Conservation (phyloP, 108 stramenopile species). For the Parmales sp. region DNA sequence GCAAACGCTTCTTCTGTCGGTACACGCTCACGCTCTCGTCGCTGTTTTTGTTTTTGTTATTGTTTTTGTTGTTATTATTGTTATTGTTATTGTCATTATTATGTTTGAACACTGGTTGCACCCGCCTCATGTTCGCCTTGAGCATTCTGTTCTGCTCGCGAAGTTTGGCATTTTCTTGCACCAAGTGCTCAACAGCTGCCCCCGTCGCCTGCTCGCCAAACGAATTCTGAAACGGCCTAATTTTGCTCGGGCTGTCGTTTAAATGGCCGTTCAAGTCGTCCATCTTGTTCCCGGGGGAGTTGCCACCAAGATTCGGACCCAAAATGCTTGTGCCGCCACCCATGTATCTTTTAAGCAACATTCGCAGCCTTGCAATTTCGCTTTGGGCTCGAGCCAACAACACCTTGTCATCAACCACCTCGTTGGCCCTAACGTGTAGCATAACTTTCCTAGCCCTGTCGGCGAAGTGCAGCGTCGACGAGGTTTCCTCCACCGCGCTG, state of each 20-base stretch:
- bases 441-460: slow-evolving; percentile 36
- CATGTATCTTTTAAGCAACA: slow-evolving; percentile 12
- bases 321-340: background rate
- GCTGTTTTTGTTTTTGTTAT: too few species aligned
- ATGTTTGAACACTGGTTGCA: too few species aligned
- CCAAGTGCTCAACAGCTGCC: background rate
- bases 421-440: slow-evolving; percentile 30
- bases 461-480: slow-evolving; percentile 43
- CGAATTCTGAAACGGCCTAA: background rate
- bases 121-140: background rate
- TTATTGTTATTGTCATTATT: too few species aligned
- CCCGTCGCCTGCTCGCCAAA: background rate
- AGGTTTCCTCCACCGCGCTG: slow-evolving; percentile 40
- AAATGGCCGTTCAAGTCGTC: too few species aligned
- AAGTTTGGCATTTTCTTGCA: slow-evolving; percentile 3
- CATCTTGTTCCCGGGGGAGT: too few species aligned
- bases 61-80: too few species aligned
- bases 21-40: too few species aligned
- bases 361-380: slow-evolving; percentile 18
- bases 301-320: background rate
- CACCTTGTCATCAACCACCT: slow-evolving; percentile 21
- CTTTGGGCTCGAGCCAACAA: slow-evolving; percentile 13
- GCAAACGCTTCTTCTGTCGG: background rate
- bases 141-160: slow-evolving; percentile 7
- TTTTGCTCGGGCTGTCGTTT: slow-evolving; percentile 8